Percentiles rank a stretch among this genome's conserved stretches.
These are phyloP conservation scores for Quercus tomentella DNA, from an alignment of 331 rosid species.

Conservation along the genomic window DNA sequence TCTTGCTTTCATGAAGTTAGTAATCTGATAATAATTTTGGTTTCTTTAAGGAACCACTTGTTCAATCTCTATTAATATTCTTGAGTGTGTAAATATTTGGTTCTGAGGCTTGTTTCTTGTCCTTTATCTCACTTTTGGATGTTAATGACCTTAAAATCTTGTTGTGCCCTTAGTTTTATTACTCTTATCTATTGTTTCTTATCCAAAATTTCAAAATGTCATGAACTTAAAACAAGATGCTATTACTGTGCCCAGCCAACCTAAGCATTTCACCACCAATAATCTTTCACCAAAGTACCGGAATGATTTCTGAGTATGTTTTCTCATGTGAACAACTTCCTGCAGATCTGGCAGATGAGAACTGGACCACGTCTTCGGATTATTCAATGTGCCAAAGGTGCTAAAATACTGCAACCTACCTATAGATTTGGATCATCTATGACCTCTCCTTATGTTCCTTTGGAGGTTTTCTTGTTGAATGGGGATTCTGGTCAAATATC, in stretches of 20 bases:
- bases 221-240: neutral
- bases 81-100: neutral
- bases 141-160: neutral
- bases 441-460: conserved; percentile 67
- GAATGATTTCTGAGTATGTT: neutral
- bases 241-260: too few species aligned
- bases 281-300: neutral
- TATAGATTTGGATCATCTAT: conserved; percentile 71
- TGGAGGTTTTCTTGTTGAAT: conserved; percentile 89
- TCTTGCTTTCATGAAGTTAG: neutral
- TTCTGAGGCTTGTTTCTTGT: neutral
- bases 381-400: conserved; percentile 71
- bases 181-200: neutral
- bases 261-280: neutral
- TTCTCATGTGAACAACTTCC: conserved; percentile 1
- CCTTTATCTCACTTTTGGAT: neutral
- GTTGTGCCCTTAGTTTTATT: neutral
- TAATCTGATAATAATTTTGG: neutral
- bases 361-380: conserved; percentile 90
- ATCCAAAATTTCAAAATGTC: neutral
- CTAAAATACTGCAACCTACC: conserved; percentile 87
- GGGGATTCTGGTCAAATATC: conserved; percentile 92
- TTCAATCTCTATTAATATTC: neutral
- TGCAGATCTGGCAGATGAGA: conserved; percentile 97
- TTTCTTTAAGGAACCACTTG: neutral